Base-by-base conservation (phyloP, 2,329 filamentous ascomycete genomes). In the Triangularia verruculosa region DNA sequence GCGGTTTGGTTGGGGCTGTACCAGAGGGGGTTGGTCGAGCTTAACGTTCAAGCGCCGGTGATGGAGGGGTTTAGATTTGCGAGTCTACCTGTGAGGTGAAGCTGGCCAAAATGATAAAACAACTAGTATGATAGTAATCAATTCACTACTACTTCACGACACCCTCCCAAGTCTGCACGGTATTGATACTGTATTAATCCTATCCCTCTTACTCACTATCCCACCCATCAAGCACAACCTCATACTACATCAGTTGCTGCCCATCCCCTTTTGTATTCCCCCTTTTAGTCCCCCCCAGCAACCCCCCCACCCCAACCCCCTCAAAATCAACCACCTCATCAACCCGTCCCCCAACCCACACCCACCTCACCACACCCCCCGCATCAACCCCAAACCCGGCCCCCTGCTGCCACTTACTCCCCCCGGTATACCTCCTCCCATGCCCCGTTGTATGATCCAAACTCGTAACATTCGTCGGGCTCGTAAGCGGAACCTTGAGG, bases 1-100 rank as follows among this genome's bases (percentile, higher is more conserved):
- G 89, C 89, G 1, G 88, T 95, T 3, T 96, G 92, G 92, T 75
- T 94, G 67, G 79, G 80, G 47, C 75, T 85, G 71, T 83, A 84
- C 62, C 77, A 83, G 74, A 75, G 61, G 81, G 82, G 9, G 67
- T 75, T 64, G 70, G 79, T 34, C 27, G 66, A 68, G 73, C 62
- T 27, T 32, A 4, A 28, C 13, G 22, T 20, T 6, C 72, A 74
- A 47, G 74, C 72, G 11, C 82, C 82, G 8, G 69, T 73, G 22
- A 70, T 83, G 69, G 77, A 82, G 4, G 81, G 80, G 0, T 71
- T 83, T 67, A 59, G 57, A 43, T 83, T 83, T 70, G 65, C 62
- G 11, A 63, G 59, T 11, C 43, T 74, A 63, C 32, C 60, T 12
- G 57, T 63, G 34, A 27, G 17, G 61, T 64, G 22, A 8, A 56